Percentiles rank a stretch among this genome's conserved stretches.
These are phyloP conservation scores for Echeveria elegans DNA, from an alignment of 164 flowering plant species.

Conservation along the genomic window DNA sequence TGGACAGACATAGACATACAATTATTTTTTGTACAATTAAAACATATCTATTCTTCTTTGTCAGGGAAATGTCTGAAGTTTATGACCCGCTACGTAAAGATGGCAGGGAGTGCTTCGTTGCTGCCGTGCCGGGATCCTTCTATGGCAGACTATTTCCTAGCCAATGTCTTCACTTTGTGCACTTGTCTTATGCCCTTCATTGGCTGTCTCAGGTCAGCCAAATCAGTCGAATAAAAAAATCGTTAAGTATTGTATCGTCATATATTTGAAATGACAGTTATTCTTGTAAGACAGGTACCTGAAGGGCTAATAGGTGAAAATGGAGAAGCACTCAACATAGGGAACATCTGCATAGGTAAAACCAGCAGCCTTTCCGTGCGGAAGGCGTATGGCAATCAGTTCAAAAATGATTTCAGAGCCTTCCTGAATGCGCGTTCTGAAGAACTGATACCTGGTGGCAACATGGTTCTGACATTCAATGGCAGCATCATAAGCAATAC, in stretches of 20 bases:
- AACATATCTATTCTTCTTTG: too few relatives aligned
- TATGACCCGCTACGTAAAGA: not conserved
- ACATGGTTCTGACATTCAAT: constrained; percentile 14
- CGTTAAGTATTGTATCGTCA: too few relatives aligned
- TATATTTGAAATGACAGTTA: too few relatives aligned
- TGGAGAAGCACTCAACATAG: constrained; percentile 9
- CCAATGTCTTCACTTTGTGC: constrained; percentile 6
- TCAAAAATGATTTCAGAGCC: constrained; percentile 12
- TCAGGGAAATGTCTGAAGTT: not conserved
- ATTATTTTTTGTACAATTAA: too few relatives aligned
- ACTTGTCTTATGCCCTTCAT: constrained; percentile 10
- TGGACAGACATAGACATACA: too few relatives aligned
- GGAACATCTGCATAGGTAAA: constrained; percentile 12
- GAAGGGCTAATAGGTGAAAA: constrained; percentile 2
- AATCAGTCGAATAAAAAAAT: not conserved
- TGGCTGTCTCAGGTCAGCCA: constrained; percentile 11
- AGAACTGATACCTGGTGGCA: constrained; percentile 16
- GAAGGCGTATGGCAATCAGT: constrained; percentile 11
- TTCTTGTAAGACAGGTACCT: constrained; percentile 5
- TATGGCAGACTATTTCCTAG: constrained; percentile 9
- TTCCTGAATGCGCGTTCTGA: constrained; percentile 14
- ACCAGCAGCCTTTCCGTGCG: constrained; percentile 11
- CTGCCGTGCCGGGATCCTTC: constrained; percentile 12
- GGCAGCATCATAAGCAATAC: constrained; percentile 10
- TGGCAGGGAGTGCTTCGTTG: not conserved